A percentile compares a stretch with the other conserved stretches of the same genome.
phyloP scores from a whole-genome alignment of 2,329 filamentous ascomycete genomes.

The Fusarium ambrosium region DNA sequence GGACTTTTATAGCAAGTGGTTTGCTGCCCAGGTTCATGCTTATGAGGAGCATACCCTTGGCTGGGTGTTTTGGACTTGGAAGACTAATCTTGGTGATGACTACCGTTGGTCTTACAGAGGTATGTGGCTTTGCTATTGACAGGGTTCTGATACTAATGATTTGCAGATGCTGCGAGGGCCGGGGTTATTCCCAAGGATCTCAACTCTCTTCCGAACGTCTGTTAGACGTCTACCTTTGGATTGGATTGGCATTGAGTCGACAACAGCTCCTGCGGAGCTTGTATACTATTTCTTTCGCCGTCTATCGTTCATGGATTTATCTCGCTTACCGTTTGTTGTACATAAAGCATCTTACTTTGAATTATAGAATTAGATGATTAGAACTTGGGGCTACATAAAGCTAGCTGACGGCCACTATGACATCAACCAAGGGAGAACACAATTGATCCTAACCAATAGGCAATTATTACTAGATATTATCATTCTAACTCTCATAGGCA shows the following conservation, averaged over 20 bases:
- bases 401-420: neutral
- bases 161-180: slow-evolving; percentile 35
- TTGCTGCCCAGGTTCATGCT: slow-evolving; percentile 42
- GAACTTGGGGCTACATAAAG: accelerated
- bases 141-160: neutral
- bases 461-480: neutral
- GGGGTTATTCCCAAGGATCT: slow-evolving; percentile 43
- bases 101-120: slow-evolving; percentile 47
- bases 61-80: slow-evolving; percentile 47
- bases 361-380: neutral
- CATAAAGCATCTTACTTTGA: neutral
- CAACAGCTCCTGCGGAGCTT: neutral
- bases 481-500: neutral
- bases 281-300: neutral
- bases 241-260: neutral
- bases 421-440: neutral
- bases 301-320: neutral
- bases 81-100: slow-evolving; percentile 40
- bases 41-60: slow-evolving; percentile 42
- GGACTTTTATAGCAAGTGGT: slow-evolving; percentile 46
- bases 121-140: slow-evolving; percentile 1
- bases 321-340: neutral
- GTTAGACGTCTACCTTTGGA: slow-evolving; percentile 6
- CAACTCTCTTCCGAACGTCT: slow-evolving; percentile 31
- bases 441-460: neutral